phyloP scores from a whole-genome alignment of 352 stramenopile species.

The Pythium dissimile region DNA sequence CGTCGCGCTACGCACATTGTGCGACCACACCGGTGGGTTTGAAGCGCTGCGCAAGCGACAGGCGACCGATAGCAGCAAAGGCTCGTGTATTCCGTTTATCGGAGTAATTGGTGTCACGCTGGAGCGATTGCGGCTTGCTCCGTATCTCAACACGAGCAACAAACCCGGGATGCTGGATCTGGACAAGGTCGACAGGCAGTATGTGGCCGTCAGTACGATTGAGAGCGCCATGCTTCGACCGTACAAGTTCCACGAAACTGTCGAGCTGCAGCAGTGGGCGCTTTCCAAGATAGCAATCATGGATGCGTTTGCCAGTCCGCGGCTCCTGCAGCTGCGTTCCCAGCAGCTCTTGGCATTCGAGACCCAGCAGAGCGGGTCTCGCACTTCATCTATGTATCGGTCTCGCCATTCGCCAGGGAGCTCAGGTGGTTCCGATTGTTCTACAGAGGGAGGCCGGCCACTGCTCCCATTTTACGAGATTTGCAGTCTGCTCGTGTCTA shows the following conservation, averaged over 20 bases:
- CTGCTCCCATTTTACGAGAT: constrained; percentile 21
- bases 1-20: constrained; percentile 53
- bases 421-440: background rate
- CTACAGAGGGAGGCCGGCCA: background rate
- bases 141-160: background rate
- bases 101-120: constrained; percentile 68
- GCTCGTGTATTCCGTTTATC: constrained; percentile 63
- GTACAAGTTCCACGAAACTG: constrained; percentile 15
- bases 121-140: constrained; percentile 40
- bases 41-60: constrained; percentile 66
- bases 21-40: constrained; percentile 68
- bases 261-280: constrained; percentile 13
- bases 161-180: constrained; percentile 7
- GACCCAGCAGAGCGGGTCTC: constrained; percentile 15
- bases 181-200: constrained; percentile 21
- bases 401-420: background rate
- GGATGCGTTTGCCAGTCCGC: constrained; percentile 12
- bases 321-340: constrained; percentile 22
- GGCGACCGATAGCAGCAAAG: constrained; percentile 31
- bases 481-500: constrained; percentile 17
- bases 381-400: constrained; percentile 18
- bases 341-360: constrained; percentile 21
- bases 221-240: constrained; percentile 21
- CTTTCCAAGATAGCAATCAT: constrained; percentile 4
- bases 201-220: constrained; percentile 13